Evolutionary conservation across 2,329 filamentous ascomycete genomes (phyloP).

Genomic region (Lasiodiplodia citricola): DNA sequence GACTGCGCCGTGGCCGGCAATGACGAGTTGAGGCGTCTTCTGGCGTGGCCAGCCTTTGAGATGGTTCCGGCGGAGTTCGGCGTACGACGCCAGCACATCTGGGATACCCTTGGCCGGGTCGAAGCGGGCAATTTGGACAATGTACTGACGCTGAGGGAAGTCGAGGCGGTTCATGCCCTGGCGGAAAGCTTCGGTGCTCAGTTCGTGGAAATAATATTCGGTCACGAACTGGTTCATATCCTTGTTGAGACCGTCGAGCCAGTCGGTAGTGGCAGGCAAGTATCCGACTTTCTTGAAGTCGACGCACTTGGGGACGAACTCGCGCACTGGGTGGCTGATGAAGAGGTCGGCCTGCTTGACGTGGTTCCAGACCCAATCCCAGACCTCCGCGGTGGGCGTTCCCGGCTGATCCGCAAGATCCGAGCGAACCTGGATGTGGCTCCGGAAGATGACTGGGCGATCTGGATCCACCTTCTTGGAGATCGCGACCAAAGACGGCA

Average conservation of each 20-base stretch:
- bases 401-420: constrained; percentile 69
- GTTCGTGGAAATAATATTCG: constrained; percentile 76
- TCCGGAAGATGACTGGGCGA: constrained; percentile 80
- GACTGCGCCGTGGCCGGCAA: constrained; percentile 79
- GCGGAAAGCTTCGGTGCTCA: constrained; percentile 66
- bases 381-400: constrained; percentile 73
- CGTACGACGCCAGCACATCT: constrained; percentile 77
- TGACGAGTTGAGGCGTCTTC: constrained; percentile 71
- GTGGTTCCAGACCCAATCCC: constrained; percentile 75
- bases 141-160: constrained; percentile 70
- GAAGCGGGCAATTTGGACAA: constrained; percentile 81
- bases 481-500: constrained; percentile 77
- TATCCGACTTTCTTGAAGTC: constrained; percentile 71
- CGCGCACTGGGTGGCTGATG: constrained; percentile 78
- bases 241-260: constrained; percentile 84
- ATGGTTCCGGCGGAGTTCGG: constrained; percentile 69
- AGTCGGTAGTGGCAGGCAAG: constrained; percentile 81
- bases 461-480: constrained; percentile 73
- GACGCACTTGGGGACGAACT: constrained; percentile 75
- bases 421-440: constrained; percentile 81
- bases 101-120: constrained; percentile 84
- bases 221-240: constrained; percentile 71
- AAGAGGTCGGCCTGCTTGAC: constrained; percentile 77
- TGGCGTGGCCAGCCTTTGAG: constrained; percentile 56
- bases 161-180: constrained; percentile 65